Percentiles rank a stretch among this genome's conserved stretches.
These are phyloP conservation scores for Globisporangium perplexum DNA, from an alignment of 352 stramenopile species.

Conservation along the genomic window DNA sequence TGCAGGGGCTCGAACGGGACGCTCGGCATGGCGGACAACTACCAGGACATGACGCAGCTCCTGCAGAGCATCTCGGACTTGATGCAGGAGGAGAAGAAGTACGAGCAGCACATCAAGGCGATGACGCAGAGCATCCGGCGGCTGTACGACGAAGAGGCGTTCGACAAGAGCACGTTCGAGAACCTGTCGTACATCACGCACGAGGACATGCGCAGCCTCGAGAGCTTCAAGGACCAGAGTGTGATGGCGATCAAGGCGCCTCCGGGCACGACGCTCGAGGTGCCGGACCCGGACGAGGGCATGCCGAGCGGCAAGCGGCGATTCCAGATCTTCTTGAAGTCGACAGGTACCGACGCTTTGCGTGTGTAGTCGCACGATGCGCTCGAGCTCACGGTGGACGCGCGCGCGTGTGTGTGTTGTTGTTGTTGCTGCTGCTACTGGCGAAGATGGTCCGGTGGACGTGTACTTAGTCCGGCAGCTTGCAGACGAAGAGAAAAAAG, in stretches of 20 bases:
- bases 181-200: constrained; percentile 85
- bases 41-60: constrained; percentile 68
- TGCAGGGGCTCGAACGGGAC: constrained; percentile 48
- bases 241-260: constrained; percentile 95
- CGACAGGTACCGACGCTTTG: constrained; percentile 51
- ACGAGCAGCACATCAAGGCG: constrained; percentile 81
- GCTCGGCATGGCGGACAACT: constrained; percentile 37
- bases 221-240: constrained; percentile 83
- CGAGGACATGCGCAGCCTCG: constrained; percentile 83
- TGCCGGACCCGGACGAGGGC: constrained; percentile 93
- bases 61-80: constrained; percentile 75
- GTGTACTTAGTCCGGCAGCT: constrained; percentile 85
- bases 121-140: constrained; percentile 78
- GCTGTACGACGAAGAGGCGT: constrained; percentile 80
- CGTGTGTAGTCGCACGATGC: background rate
- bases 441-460: constrained; percentile 79
- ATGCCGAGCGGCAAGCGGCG: constrained; percentile 83
- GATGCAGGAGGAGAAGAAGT: constrained; percentile 75
- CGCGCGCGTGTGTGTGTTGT: background rate
- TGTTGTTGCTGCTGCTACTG: constrained; percentile 1
- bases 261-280: constrained; percentile 91
- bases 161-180: constrained; percentile 69
- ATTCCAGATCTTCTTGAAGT: constrained; percentile 95
- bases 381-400: background rate
- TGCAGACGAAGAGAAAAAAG: constrained; percentile 29